These are phyloP conservation scores for Fusarium poae DNA, from an alignment of 2,329 filamentous ascomycete species.

Conservation along the genomic window DNA sequence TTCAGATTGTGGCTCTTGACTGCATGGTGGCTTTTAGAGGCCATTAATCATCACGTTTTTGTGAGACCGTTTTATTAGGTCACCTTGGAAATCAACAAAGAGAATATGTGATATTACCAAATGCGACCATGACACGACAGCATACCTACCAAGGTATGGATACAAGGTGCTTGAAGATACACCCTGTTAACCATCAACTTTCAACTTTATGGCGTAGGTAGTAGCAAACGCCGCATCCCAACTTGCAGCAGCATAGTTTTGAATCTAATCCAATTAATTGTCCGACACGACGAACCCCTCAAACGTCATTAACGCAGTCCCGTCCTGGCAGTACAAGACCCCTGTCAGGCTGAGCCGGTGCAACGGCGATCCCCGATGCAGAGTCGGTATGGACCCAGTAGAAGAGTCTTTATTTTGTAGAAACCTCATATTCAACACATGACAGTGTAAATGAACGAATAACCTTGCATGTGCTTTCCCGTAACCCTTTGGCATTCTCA, in stretches of 20 bases:
- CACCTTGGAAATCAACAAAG: neutral
- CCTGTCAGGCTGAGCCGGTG: constrained; percentile 47
- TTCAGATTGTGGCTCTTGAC: constrained; percentile 17
- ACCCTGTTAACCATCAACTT: constrained; percentile 16
- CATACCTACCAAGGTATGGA: neutral
- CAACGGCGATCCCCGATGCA: constrained; percentile 48
- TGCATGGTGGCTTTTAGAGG: constrained; percentile 29
- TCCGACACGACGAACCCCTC: constrained; percentile 10
- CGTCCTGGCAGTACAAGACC: constrained; percentile 12
- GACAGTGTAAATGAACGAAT: neutral
- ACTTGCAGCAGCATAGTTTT: constrained; percentile 1
- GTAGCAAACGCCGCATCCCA: constrained; percentile 5
- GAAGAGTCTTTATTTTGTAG: neutral
- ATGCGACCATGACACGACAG: constrained; percentile 16
- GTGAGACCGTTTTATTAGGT: constrained; percentile 5
- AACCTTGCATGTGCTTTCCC: neutral
- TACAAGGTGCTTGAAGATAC: neutral
- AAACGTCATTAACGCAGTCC: constrained; percentile 23
- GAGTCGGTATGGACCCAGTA: constrained; percentile 12
- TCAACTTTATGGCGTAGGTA: neutral
- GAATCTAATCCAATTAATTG: constrained; percentile 8
- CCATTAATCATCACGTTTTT: neutral
- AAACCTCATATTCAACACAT: neutral
- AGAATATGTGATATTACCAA: constrained; percentile 17
- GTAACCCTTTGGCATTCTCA: neutral